Conservation (phyloP, 2,329 filamentous ascomycete species). For the Davidsoniella eucalypti region DNA sequence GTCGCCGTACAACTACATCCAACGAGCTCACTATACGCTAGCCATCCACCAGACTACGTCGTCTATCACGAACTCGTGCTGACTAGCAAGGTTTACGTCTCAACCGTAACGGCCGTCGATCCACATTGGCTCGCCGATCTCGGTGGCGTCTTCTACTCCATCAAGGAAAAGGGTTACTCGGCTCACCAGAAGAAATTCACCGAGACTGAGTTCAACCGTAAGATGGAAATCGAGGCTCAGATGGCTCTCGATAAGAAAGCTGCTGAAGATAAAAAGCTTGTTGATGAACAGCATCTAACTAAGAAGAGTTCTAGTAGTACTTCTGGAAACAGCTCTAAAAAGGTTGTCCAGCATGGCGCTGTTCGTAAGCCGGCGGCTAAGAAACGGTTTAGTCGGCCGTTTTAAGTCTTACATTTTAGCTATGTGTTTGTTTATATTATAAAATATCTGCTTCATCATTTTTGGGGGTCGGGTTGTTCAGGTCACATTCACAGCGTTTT, state of each 20-base stretch:
- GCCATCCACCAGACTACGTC: constrained; percentile 90
- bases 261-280: constrained; percentile 39
- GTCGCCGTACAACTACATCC: constrained; percentile 91
- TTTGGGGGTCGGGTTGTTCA: no score
- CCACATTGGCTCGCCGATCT: constrained; percentile 94
- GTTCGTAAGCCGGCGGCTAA: constrained; percentile 32
- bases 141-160: constrained; percentile 89
- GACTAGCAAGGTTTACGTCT: constrained; percentile 96
- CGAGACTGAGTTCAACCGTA: constrained; percentile 80
- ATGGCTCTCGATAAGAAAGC: constrained; percentile 73
- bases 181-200: constrained; percentile 70
- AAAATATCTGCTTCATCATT: no score
- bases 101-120: constrained; percentile 87
- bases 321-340: constrained; percentile 27
- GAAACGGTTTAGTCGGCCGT: constrained; percentile 13
- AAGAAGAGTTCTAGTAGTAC: constrained; percentile 19
- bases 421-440: neutral
- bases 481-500: no score
- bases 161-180: constrained; percentile 96
- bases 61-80: constrained; percentile 97
- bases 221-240: constrained; percentile 82
- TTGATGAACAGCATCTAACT: constrained; percentile 34
- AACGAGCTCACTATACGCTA: constrained; percentile 83
- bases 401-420: neutral
- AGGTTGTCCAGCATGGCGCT: constrained; percentile 43